Percentiles rank a stretch among this genome's conserved stretches.
These are phyloP conservation scores for Globisporangium camurandrum DNA, from an alignment of 352 stramenopile genomes.

Conservation along the genomic window DNA sequence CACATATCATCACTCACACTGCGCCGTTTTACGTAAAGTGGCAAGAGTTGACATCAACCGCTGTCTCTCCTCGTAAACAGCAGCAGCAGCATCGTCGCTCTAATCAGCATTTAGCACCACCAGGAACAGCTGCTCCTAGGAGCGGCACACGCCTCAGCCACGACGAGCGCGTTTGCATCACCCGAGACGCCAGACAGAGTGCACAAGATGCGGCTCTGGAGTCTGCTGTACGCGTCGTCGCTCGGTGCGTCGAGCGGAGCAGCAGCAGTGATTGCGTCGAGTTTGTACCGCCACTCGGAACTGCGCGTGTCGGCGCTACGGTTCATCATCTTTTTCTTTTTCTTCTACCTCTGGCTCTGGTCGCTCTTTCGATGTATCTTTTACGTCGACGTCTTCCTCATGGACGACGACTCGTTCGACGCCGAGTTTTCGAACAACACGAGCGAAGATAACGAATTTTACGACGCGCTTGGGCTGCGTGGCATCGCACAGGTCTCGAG, in stretches of 20 bases:
- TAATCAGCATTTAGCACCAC: too few relatives aligned
- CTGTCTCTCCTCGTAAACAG: too few relatives aligned
- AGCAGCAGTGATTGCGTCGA: slow-evolving; percentile 25
- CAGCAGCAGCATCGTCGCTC: too few relatives aligned
- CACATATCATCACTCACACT: too few relatives aligned
- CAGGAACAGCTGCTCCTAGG: too few relatives aligned
- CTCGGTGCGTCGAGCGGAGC: slow-evolving; percentile 29
- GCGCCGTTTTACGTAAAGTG: too few relatives aligned
- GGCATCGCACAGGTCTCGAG: slow-evolving; percentile 28
- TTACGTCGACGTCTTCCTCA: slow-evolving; percentile 31
- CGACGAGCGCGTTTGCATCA: too few relatives aligned
- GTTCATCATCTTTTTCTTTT: slow-evolving; percentile 50
- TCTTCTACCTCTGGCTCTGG: slow-evolving; percentile 56
- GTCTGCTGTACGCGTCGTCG: slow-evolving; percentile 32
- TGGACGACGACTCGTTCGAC: slow-evolving; percentile 8
- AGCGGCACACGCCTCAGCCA: too few relatives aligned
- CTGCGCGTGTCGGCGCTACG: slow-evolving; percentile 31
- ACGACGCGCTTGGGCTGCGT: slow-evolving; percentile 31
- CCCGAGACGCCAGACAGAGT: not conserved
- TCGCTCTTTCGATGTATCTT: slow-evolving; percentile 43
- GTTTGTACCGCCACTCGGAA: slow-evolving; percentile 29
- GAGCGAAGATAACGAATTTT: slow-evolving; percentile 14
- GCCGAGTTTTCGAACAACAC: slow-evolving; percentile 4
- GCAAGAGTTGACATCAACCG: too few relatives aligned
- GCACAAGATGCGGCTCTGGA: slow-evolving; percentile 25